Evolutionary conservation across 2,329 filamentous ascomycete species (phyloP).

Genomic region (Boeremia exigua): DNA sequence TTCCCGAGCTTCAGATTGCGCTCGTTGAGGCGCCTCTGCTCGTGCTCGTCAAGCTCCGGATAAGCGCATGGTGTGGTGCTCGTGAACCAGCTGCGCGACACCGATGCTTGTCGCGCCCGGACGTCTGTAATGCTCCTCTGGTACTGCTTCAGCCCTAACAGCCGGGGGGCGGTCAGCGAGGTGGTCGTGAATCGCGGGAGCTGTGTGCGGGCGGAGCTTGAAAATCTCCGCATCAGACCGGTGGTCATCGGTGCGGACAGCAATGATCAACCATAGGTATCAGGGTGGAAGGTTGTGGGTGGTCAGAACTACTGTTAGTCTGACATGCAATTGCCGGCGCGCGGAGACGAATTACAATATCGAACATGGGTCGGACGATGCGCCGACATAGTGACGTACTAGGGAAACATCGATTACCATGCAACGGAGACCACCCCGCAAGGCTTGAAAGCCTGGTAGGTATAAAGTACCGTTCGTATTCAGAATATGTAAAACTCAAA

Average conservation of each 20-base stretch:
- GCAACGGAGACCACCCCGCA: conserved; percentile 12
- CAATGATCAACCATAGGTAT: conserved; percentile 40
- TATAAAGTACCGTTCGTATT: conserved; percentile 6
- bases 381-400: conserved; percentile 30
- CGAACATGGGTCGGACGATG: conserved; percentile 13
- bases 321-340: conserved; percentile 11
- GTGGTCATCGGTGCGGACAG: conserved; percentile 48
- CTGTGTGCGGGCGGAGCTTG: conserved; percentile 49
- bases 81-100: conserved; percentile 53
- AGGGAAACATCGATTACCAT: not conserved
- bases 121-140: conserved; percentile 43
- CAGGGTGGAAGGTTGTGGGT: conserved; percentile 14
- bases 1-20: conserved; percentile 67
- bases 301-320: conserved; percentile 14
- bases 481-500: not conserved
- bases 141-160: conserved; percentile 42
- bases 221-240: conserved; percentile 56
- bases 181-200: conserved; percentile 26
- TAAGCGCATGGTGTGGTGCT: conserved; percentile 43
- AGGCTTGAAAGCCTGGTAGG: not conserved
- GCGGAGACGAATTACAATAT: conserved; percentile 5
- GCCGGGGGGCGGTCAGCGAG: conserved; percentile 34
- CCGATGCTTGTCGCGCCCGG: conserved; percentile 37
- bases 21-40: conserved; percentile 62
- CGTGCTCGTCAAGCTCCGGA: conserved; percentile 37